phyloP scores from a whole-genome alignment of 2,329 filamentous ascomycete species.

The Colletotrichum sp. region DNA sequence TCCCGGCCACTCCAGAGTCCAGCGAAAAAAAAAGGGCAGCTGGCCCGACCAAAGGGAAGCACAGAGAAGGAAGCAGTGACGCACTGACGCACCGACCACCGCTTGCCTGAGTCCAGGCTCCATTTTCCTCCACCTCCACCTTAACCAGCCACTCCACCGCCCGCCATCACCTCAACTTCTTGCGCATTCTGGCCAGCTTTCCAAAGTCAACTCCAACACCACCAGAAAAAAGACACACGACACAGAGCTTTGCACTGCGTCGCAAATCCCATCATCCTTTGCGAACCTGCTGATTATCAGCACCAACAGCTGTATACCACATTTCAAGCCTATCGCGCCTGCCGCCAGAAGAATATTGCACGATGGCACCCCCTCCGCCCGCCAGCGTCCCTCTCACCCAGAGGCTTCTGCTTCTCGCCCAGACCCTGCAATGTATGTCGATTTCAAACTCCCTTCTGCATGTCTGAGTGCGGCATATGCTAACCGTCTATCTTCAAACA shows the following conservation, averaged over 20 bases:
- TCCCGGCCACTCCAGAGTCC: not conserved
- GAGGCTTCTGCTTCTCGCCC: conserved; percentile 77
- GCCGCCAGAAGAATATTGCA: not conserved
- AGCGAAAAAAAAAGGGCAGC: not conserved
- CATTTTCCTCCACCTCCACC: conserved; percentile 13
- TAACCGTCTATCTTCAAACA: conserved; percentile 41
- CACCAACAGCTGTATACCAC: not conserved
- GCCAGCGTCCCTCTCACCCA: conserved; percentile 73
- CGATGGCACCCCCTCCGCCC: conserved; percentile 69
- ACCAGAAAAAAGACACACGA: conserved; percentile 7
- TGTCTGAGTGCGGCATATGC: conserved; percentile 27
- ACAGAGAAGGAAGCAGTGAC: conserved; percentile 14
- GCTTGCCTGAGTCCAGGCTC: conserved; percentile 13
- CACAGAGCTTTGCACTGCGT: not conserved
- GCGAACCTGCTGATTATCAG: not conserved
- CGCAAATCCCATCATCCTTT: not conserved
- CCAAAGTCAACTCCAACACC: conserved; percentile 3
- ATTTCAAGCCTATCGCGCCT: not conserved
- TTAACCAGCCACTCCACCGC: conserved; percentile 15
- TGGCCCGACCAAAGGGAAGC: conserved; percentile 1
- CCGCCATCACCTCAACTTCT: conserved; percentile 16
- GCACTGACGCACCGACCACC: conserved; percentile 21
- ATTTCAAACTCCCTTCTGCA: conserved; percentile 1
- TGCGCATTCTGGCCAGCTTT: conserved; percentile 22
- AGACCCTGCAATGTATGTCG: conserved; percentile 89